Conservation (phyloP, 2,329 filamentous ascomycete genomes). For the Fusarium aywerte region DNA sequence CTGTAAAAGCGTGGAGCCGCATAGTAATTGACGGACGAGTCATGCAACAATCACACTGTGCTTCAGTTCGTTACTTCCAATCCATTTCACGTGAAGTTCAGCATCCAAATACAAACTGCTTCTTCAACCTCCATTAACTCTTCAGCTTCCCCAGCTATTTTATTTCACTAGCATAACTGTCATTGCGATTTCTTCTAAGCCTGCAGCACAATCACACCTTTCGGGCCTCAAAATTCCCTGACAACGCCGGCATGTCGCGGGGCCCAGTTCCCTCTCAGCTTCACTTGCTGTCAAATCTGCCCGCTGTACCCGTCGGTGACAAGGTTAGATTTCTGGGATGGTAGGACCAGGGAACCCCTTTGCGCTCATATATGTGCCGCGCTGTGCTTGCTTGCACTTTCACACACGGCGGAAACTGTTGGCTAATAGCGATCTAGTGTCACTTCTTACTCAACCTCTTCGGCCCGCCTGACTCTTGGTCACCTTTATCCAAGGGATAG, state of each 20-base stretch:
- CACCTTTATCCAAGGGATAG: conserved; percentile 69
- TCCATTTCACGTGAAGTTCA: conserved; percentile 29
- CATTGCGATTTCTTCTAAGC: conserved; percentile 24
- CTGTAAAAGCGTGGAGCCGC: background rate
- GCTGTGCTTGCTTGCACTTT: conserved; percentile 9
- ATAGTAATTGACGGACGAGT: background rate
- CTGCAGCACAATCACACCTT: conserved; percentile 37
- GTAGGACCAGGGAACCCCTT: conserved; percentile 62
- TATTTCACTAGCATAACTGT: background rate
- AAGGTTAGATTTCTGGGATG: conserved; percentile 95
- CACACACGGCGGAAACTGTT: conserved; percentile 41
- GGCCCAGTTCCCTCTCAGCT: conserved; percentile 72
- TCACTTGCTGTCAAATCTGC: conserved; percentile 72
- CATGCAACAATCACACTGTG: conserved; percentile 17
- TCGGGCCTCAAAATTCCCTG: conserved; percentile 28
- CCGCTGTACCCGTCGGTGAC: conserved; percentile 62
- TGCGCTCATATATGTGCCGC: background rate
- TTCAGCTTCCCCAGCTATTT: background rate
- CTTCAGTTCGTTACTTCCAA: background rate
- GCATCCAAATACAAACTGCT: conserved; percentile 18
- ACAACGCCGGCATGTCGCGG: conserved; percentile 57
- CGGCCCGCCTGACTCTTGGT: conserved; percentile 72
- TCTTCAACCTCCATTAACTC: conserved; percentile 20
- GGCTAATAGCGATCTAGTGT: conserved; percentile 56
- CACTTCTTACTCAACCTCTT: conserved; percentile 60